Base-by-base conservation (phyloP, 176 grass and related monocot species). In the Rhynchospora pubera region DNA sequence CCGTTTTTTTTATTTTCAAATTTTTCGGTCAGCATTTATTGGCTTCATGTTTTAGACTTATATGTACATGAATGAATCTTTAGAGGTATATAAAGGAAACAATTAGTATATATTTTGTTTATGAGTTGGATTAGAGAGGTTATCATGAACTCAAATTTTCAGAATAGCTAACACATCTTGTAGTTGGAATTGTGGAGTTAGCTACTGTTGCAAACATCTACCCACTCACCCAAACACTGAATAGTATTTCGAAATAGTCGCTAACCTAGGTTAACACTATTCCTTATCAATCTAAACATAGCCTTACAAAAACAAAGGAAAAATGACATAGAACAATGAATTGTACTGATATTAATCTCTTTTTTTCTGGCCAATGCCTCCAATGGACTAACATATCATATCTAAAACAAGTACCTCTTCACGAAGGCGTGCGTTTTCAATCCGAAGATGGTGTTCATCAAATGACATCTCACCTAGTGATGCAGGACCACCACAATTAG, bases 401-500 rank as follows among this genome's bases (percentile, higher is more conserved):
- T 44, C 24, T 42, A 52, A 39, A 65, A 67, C 34, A 52, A 55
- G 30, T 82, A 85, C 89, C 85, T 95, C 93, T 7, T 95, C 97
- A 0, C 85, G 87, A 30, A 99, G 91, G 60, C 93, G 92, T 2
- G 87, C 89, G 57, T 95, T 99, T 86, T 99, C 97, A 1, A 99
- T 22, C 57, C 91, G 81, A 14, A 99, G 89, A 13, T 91, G 89
- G 77, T 99, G 97, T 65, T 95, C 97, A 28, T 99, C 93, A 39
- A 91, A 93, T 66, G 92, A 95, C 96, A 99, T 99, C 86, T 95
- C 96, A 0, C 92, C 92, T 4, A 91, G 84, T 6, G 93, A 80
- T 1, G 93, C 89, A 0, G 91, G 92, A 6, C 92, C 97, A 15
- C 93, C 97, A 26, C 97, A 99, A 83, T 89, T 99, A 18, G 97